Base-by-base conservation (phyloP, 345 rosid species). In the Murraya paniculata region DNA sequence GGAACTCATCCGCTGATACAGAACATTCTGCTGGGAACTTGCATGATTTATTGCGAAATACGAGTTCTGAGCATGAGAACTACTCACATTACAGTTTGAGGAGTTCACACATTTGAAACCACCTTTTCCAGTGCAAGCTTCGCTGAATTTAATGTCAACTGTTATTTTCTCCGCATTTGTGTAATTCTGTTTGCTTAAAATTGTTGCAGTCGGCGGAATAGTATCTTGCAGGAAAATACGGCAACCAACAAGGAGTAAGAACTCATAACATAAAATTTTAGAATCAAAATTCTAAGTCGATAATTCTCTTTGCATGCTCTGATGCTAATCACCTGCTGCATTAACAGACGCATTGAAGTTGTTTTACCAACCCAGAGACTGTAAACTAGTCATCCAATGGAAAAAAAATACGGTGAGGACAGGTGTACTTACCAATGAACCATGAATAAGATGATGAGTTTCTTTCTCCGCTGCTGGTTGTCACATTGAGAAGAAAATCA, bases 81-180 rank as follows among this genome's bases (percentile, higher is more conserved):
- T 38, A 68, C 89, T 86, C 82, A 88, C 91, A 80, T 85, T 85
- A 60, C 91, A 88, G 61, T 82, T 79, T 61, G 89, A 82, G 71
- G 91, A 82, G 78, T 86, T 85, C 61, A 79, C 27, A 71, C 91
- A 88, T 78, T 79, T 88, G 78, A 88, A 88, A 56, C 89, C 89
- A 65, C 89, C 85, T 65, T 35, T 48, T 76, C 88, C 88, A 11
- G 71, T 59, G 82, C 91, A 88, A 71, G 88, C 75, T 84, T 88
- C 88, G 27, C 81, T 86, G 81, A 88, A 85, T 14, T 77, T 82
- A 27, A 88, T 76, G 67, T 83, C 87, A 75, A 88, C 9, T 60
- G 81, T 69, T 70, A 83, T 72, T 59, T 64, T 85, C 56, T 72
- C 84, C n/a, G 87, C 87, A 85, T 71, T 82, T 0, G 88, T 86